Evolutionary conservation across 352 stramenopile genomes (phyloP), one percentile per base, ranked within the genome.

Genomic region (Pythium graminicola): DNA sequence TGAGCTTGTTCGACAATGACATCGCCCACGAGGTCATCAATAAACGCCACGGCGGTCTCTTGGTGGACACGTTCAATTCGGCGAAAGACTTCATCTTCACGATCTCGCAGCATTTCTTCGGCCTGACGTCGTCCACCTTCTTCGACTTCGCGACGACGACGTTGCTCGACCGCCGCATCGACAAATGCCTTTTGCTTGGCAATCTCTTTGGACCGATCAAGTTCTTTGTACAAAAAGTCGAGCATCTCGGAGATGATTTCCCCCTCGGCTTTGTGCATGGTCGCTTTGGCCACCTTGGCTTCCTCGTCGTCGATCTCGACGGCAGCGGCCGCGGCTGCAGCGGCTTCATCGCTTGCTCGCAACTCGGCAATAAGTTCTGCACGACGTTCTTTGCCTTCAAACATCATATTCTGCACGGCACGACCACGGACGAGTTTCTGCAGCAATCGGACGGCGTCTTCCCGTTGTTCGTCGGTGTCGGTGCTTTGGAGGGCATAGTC

Each of bases 341-440:
- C 67, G 9, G 58, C 60, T 17, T 81, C 76, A 57, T 92, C 83
- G 17, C 73, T 85, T 7, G 72, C 73, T n/a, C 85, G 78, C 6
- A 97, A 78, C 59, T 97, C 89, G 2, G 67, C 62, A 43, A 97
- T 95, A 23, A 97, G 72, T 67, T 96, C 89, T 2, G 81, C 54
- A 6, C 89, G 74, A 6, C 86, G 81, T 47, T 89, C 72, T 38
- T 95, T 95, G 63, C 84, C 89, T 39, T 97, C 86, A 51, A 93
- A 95, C 88, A 97, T 97, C 66, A 91, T 93, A 56, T 96, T 97
- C 69, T 97, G 89, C 19, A 97, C 85, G 22, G 89, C 86, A 28
- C 89, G 81, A 14, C 89, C 89, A 36, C 89, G 81, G 26, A 97
- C 48, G 3, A 97, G 67, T 47, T 89, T 82, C 66, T 97, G 89